Evolutionary conservation across 108 stramenopile species (phyloP).

Genomic region (Epipyxis sp.): DNA sequence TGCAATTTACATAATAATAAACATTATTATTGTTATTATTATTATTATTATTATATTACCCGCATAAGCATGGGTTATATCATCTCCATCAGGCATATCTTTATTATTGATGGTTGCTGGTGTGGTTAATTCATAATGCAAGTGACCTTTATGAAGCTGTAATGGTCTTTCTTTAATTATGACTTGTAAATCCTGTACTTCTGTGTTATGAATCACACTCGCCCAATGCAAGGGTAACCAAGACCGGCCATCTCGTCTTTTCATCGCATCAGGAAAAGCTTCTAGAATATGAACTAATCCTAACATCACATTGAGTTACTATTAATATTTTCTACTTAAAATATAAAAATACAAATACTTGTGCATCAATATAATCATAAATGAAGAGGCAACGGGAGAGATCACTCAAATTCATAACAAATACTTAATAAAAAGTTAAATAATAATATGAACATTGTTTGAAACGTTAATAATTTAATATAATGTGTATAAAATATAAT

Average conservation of each 20-base stretch:
- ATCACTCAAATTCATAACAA: too few relatives aligned
- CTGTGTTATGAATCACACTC: background rate
- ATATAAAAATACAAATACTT: too few relatives aligned
- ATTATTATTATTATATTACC: background rate
- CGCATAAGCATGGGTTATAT: background rate
- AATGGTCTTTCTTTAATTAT: background rate
- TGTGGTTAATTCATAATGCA: background rate
- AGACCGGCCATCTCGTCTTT: background rate
- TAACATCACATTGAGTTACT: too few relatives aligned
- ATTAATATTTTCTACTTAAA: too few relatives aligned
- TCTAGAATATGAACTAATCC: background rate
- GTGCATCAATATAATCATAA: too few relatives aligned
- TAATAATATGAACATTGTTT: too few relatives aligned
- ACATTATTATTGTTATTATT: background rate
- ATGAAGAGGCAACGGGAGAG: too few relatives aligned
- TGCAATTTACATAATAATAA: too few relatives aligned
- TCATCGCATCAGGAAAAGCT: background rate
- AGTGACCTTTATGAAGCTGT: constrained; percentile 1
- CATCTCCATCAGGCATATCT: background rate
- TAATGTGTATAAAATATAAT: too few relatives aligned
- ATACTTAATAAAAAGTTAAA: too few relatives aligned
- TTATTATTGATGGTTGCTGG: background rate
- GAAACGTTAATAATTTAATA: too few relatives aligned
- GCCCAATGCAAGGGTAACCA: constrained; percentile 8
- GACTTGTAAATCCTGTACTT: background rate